Percentiles rank a stretch among this genome's conserved stretches.
Conservation (phyloP, 805 yeast species). For the Millerozyma miso region DNA sequence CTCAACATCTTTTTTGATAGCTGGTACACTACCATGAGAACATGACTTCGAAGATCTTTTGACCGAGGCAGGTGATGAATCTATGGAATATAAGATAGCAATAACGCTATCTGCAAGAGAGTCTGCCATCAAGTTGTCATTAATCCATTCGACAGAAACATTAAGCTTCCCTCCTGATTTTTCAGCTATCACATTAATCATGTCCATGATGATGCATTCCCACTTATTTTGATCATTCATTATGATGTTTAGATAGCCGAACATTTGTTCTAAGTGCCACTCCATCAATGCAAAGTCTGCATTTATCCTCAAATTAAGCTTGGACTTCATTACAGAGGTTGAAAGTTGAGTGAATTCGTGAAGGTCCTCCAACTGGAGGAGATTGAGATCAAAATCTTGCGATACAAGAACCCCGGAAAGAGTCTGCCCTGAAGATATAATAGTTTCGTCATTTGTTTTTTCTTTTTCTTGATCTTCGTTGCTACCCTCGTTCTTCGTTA, state of each 20-base stretch:
- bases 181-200: conserved; percentile 42
- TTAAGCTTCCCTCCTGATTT: conserved; percentile 26
- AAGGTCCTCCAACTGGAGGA: conserved; percentile 80
- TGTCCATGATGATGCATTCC: conserved; percentile 44
- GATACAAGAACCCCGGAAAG: conserved; percentile 86
- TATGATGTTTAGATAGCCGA: conserved; percentile 70
- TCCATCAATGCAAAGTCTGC: conserved; percentile 76
- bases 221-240: conserved; percentile 48
- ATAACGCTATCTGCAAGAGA: conserved; percentile 91
- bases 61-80: conserved; percentile 92
- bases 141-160: conserved; percentile 83
- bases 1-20: conserved; percentile 19
- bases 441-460: conserved; percentile 7
- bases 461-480: conserved; percentile 2
- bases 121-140: conserved; percentile 77
- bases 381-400: conserved; percentile 80
- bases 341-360: conserved; percentile 85
- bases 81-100: conserved; percentile 87
- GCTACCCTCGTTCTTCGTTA: conserved; percentile 8
- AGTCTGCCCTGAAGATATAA: conserved; percentile 25
- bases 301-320: conserved; percentile 71
- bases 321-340: conserved; percentile 78
- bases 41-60: conserved; percentile 70
- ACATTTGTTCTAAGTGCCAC: conserved; percentile 95
- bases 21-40: conserved; percentile 31